phyloP scores from a whole-genome alignment of 1,284 basidiomycete species.

The Rhodotorula sp. region DNA sequence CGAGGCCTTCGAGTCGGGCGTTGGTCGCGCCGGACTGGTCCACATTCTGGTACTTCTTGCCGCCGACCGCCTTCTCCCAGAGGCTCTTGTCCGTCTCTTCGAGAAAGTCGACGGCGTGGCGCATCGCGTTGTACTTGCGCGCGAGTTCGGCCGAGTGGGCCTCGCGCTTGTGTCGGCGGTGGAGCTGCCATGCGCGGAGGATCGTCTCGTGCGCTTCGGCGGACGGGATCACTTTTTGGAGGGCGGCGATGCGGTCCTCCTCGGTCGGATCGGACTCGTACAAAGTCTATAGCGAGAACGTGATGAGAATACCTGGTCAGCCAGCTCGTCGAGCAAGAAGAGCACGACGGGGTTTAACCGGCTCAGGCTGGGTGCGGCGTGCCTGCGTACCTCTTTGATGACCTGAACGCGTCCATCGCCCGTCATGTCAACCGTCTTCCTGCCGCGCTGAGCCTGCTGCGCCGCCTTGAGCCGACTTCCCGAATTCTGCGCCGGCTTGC shows the following conservation, averaged over 20 bases:
- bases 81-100: conserved; percentile 33
- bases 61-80: conserved; percentile 30
- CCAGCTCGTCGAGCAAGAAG: too few relatives aligned
- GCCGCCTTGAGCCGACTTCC: conserved; percentile 27
- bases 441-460: conserved; percentile 5
- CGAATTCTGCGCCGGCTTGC: conserved; percentile 2
- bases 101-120: conserved; percentile 41
- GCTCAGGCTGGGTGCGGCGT: background rate
- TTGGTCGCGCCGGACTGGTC: conserved; percentile 31
- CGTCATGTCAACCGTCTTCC: conserved; percentile 15
- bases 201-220: conserved; percentile 88
- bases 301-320: background rate
- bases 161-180: conserved; percentile 70
- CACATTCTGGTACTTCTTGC: conserved; percentile 41
- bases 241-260: conserved; percentile 33
- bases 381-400: conserved; percentile 30
- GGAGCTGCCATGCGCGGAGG: conserved; percentile 83
- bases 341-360: background rate
- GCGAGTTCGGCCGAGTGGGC: conserved; percentile 50
- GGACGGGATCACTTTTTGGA: conserved; percentile 37
- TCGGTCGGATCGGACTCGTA: conserved; percentile 36
- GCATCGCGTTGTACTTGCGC: conserved; percentile 39
- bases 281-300: conserved; percentile 18
- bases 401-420: conserved; percentile 26
- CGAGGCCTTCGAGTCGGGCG: conserved; percentile 33